Base-by-base conservation (phyloP, 2,329 filamentous ascomycete genomes). In the Tolypocladium sp. region DNA sequence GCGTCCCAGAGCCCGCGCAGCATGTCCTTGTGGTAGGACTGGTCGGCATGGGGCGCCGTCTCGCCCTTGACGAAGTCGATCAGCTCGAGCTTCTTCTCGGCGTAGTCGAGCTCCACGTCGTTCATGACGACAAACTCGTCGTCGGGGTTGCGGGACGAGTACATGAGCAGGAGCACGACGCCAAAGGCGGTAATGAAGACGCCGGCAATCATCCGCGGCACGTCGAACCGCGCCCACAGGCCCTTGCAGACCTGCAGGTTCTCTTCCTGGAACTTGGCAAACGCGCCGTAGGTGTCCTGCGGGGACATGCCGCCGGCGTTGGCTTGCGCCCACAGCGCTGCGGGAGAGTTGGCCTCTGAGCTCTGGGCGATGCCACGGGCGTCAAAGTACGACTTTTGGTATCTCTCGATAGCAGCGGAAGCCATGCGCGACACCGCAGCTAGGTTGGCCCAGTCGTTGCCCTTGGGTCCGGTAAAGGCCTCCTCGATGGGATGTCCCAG, bases 401-500 rank as follows among this genome's bases (percentile, higher is more conserved):
- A 99, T 65, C 89, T 85, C 73, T 92, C 87, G 60, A 97, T 94
- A 63, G 94, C 93, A 9, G 91, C 90, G 30, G 91, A 85, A 1
- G 92, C 82, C 60, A 96, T 77, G 33, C 89, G 86, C 57, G 88
- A 90, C 0, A 92, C 92, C 3, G 82, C 79, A 0, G 90, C 90
- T 49, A 99, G 77, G 64, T 90, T 94, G 54, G 85, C 78, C 83
- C 88, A 94, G 61, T 91, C 82, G 40, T 83, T 81, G 37, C 88
- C 89, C 27, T 82, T 79, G 2, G 77, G 73, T 1, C 90, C 90
- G 22, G 88, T 81, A 73, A 99, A 99, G 3, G 92, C 92, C 73
- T 99, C 94, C 64, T 96, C 90, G 62, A 99, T 97, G 0, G 94
- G 94, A 8, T 84, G 86, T 56, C 94, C 94, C 8, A 99, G 82